Base-by-base conservation (phyloP, 805 yeast genomes). In the Kluyveromyces nonfermentans region DNA sequence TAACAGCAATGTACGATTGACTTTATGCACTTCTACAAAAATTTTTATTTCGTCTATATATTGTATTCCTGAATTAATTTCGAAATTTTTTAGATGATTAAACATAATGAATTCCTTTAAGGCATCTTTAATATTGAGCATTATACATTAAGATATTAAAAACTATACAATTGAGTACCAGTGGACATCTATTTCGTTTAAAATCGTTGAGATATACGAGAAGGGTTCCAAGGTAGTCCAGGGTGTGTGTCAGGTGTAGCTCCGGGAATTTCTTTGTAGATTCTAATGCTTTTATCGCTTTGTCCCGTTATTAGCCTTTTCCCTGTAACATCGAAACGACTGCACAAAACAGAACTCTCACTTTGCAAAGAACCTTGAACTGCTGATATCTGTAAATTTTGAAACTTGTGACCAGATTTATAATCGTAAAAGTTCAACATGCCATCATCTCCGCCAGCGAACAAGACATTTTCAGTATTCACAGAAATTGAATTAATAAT, bases 401-500 rank as follows among this genome's bases (percentile, higher is more conserved):
- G 95, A 51, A 76, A 70, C 50, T 76, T 67, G 33, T 71, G 69
- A 0, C 96, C 96, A 1, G 78, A 60, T 20, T 71, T 70, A 75
- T 90, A 87, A 63, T 90, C 95, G 63, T 74, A 86, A 52, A 86
- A 79, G 4, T 77, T 78, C 69, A 85, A 71, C 4, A 74, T 67
- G 1, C 97, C 97, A 59, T 85, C 75, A 56, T 87, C 95, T 41
- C 82, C 82, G 15, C 97, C 97, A 5, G 85, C 77, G 56, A 85
- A 85, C 45, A 87, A 56, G 3, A 79, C 78, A 40, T 80, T 79
- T 12, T 74, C 76, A 18, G 64, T 60, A 54, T 83, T 86, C 7
- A 79, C 70, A 7, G 81, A 58, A 37, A 87, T 56, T 0, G 95
- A 76, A 59, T 88, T 88, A 21, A 88, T 70, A 16, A 87, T 80